phyloP scores from a whole-genome alignment of 164 flowering plant species.

The Tetrastigma voinierianum region DNA sequence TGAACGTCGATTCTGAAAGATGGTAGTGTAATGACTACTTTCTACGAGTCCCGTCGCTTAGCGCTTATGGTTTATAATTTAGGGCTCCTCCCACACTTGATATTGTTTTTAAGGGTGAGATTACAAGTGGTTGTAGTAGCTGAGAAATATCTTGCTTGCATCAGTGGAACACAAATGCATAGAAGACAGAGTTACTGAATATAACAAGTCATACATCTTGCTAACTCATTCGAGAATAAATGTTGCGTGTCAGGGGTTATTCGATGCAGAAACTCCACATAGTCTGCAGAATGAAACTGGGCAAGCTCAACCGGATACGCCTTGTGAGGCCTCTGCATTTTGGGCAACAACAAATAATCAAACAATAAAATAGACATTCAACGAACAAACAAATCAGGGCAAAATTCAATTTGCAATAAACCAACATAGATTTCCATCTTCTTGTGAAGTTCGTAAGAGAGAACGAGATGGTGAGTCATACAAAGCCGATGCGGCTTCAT shows the following conservation, averaged over 20 bases:
- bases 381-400: not conserved
- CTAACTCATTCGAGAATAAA: conserved; percentile 63
- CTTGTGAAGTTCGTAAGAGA: conserved; percentile 84
- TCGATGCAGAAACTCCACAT: conserved; percentile 88
- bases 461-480: conserved; percentile 98
- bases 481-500: conserved; percentile 99
- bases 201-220: conserved; percentile 53
- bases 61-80: no score
- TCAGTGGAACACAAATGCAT: not conserved
- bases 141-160: no score
- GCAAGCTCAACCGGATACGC: conserved; percentile 98
- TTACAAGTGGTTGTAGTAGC: no score
- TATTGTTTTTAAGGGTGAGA: no score
- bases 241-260: conserved; percentile 81
- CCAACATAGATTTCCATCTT: conserved; percentile 98
- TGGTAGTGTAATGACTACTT: no score
- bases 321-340: conserved; percentile 89
- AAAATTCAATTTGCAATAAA: conserved; percentile 5
- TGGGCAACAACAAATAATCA: conserved; percentile 2
- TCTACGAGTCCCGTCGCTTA: no score
- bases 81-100: no score
- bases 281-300: conserved; percentile 94
- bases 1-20: no score
- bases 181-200: not conserved
- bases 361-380: conserved; percentile 1